Percentiles rank a stretch among this genome's conserved stretches.
These are phyloP conservation scores for Leccinum longicurvipes DNA, from an alignment of 768 basidiomycete genomes.

Conservation along the genomic window DNA sequence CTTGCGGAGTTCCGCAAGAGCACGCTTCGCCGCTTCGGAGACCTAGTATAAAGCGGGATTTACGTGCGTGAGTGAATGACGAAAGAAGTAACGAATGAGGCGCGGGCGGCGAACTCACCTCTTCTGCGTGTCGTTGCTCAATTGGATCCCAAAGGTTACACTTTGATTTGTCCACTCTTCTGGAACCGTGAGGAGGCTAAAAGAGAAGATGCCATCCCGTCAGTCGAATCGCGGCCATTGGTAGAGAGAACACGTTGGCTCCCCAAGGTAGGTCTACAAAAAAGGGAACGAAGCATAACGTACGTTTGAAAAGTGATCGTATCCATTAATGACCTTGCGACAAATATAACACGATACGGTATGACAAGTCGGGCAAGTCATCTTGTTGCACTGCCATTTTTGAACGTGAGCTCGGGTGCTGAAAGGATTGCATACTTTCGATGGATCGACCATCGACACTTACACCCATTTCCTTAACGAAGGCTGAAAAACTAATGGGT, in stretches of 20 bases:
- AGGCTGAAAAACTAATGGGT: constrained; percentile 44
- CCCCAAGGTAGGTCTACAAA: neutral
- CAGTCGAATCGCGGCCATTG: neutral
- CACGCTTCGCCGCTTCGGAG: constrained; percentile 60
- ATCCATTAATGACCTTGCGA: constrained; percentile 65
- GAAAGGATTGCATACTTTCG: neutral
- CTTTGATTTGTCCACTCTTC: constrained; percentile 37
- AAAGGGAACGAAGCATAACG: constrained; percentile 9
- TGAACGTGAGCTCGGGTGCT: neutral
- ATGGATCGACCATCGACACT: constrained; percentile 20
- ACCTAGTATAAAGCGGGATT: constrained; percentile 42
- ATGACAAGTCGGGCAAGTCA: constrained; percentile 71
- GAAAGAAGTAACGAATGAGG: neutral
- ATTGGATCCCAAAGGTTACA: constrained; percentile 69
- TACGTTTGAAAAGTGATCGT: constrained; percentile 70
- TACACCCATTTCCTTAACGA: constrained; percentile 78
- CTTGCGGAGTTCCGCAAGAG: constrained; percentile 57
- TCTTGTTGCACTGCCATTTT: constrained; percentile 81
- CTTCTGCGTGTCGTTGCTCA: constrained; percentile 61
- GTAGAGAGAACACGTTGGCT: neutral
- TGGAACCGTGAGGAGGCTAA: constrained; percentile 23
- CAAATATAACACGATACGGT: constrained; percentile 86
- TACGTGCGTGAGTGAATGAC: constrained; percentile 15
- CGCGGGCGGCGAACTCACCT: constrained; percentile 39
- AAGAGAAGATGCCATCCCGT: neutral